Conservation (phyloP, 1,284 basidiomycete species). For the Cutaneotrichosporon curvatum region DNA sequence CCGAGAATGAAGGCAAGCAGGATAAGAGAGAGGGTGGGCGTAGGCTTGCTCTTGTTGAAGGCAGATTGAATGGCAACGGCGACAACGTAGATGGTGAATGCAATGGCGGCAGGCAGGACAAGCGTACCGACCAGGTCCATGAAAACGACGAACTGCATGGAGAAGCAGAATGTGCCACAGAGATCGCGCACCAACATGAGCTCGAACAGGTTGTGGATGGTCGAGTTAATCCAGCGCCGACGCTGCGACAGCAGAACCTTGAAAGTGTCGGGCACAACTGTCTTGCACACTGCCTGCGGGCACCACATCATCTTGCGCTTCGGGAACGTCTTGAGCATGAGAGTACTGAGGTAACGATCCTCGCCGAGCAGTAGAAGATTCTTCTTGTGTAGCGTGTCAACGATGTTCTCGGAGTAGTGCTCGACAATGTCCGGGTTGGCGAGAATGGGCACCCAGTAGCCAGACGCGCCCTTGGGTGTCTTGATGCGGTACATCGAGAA, state of each 20-base stretch:
- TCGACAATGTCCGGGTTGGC: constrained; percentile 96
- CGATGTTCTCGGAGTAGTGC: constrained; percentile 96
- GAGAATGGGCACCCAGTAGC: constrained; percentile 97
- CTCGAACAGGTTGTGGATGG: constrained; percentile 94
- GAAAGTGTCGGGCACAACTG: constrained; percentile 94
- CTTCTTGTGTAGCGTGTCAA: constrained; percentile 98
- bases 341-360: constrained; percentile 94
- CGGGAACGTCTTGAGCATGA: constrained; percentile 97
- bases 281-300: constrained; percentile 97
- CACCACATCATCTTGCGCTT: constrained; percentile 99
- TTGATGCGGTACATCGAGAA: constrained; percentile 99
- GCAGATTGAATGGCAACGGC: constrained; percentile 71
- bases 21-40: constrained; percentile 87
- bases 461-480: constrained; percentile 79
- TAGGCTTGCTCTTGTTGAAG: constrained; percentile 54
- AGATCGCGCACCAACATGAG: constrained; percentile 89
- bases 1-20: constrained; percentile 89
- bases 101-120: constrained; percentile 93
- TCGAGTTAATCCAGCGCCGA: constrained; percentile 99
- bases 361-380: constrained; percentile 95
- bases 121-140: constrained; percentile 97
- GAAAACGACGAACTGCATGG: constrained; percentile 94
- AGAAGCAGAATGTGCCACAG: constrained; percentile 93
- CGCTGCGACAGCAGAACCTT: constrained; percentile 87
- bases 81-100: constrained; percentile 89